These are phyloP conservation scores for Solanum pimpinellifolium DNA, from an alignment of 257 asterid species.

Conservation along the genomic window DNA sequence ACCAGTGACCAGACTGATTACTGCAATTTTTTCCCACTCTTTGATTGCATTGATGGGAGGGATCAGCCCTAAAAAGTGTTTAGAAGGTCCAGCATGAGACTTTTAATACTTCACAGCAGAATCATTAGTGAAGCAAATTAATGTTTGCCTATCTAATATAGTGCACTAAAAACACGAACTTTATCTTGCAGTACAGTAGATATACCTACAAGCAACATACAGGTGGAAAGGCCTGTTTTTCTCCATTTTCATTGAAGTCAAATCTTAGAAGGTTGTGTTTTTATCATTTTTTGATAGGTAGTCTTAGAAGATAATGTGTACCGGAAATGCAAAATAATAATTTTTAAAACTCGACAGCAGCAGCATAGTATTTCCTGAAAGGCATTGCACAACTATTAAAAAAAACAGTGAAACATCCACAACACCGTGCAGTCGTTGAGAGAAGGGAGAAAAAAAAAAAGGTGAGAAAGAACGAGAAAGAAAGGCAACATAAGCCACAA, in stretches of 20 bases:
- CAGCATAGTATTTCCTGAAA: not conserved
- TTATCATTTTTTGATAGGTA: not conserved
- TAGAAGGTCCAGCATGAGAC: not conserved
- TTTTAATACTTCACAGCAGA: not conserved
- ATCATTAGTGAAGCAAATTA: not conserved
- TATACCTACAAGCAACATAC: not conserved
- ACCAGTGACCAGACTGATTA: not conserved
- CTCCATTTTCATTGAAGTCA: not conserved
- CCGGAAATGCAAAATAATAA: not conserved
- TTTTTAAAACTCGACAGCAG: not conserved
- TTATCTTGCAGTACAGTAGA: not conserved
- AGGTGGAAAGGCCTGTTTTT: not conserved
- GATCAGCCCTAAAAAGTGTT: conserved; percentile 10
- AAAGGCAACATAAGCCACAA: not conserved
- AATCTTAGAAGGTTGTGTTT: not conserved
- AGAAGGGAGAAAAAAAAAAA: not conserved
- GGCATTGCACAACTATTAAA: conserved; percentile 19
- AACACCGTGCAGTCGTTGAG: not conserved
- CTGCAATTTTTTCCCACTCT: not conserved
- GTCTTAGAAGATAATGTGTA: not conserved
- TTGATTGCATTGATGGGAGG: not conserved
- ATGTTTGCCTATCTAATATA: not conserved
- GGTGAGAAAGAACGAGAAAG: not conserved
- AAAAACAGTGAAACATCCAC: conserved; percentile 15
- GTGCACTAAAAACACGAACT: not conserved